These are phyloP conservation scores for Neurospora sp. DNA, from an alignment of 495 filamentous ascomycete genomes.

Conservation along the genomic window DNA sequence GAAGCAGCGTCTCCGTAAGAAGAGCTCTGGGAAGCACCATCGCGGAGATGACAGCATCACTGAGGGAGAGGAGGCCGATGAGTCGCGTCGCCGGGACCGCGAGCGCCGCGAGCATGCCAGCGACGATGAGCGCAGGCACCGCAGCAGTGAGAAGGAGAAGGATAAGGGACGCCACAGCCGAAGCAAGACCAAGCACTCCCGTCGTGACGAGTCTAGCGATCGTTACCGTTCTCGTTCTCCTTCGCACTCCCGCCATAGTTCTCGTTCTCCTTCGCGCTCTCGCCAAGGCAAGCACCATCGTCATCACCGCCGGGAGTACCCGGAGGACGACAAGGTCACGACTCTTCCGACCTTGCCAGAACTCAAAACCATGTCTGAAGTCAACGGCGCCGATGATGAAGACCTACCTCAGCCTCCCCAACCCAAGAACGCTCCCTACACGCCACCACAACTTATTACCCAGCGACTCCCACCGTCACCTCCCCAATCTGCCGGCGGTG, in stretches of 20 bases:
- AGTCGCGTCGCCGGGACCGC: constrained; percentile 13
- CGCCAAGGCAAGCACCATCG: constrained; percentile 15
- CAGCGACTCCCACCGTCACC: constrained; percentile 1
- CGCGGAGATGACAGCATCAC: neutral
- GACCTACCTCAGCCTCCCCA: constrained; percentile 27
- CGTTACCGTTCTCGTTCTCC: constrained; percentile 6
- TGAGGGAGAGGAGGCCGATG: constrained; percentile 9
- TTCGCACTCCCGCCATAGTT: constrained; percentile 9
- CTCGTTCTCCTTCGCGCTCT: constrained; percentile 10
- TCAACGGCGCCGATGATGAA: constrained; percentile 32
- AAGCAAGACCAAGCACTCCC: constrained; percentile 22
- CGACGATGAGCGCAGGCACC: constrained; percentile 8
- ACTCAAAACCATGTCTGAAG: constrained; percentile 20
- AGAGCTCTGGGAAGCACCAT: constrained; percentile 25
- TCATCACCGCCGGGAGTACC: constrained; percentile 23
- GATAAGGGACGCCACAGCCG: constrained; percentile 17
- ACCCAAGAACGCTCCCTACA: constrained; percentile 10
- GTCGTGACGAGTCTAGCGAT: constrained; percentile 20
- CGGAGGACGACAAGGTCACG: constrained; percentile 7
- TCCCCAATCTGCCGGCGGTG: neutral
- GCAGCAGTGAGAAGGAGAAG: constrained; percentile 3
- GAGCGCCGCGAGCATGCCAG: constrained; percentile 10
- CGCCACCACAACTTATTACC: neutral
- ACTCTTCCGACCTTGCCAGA: neutral
- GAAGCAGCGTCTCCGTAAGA: constrained; percentile 36